Evolutionary conservation across 306 rosid genomes (phyloP), one percentile per base, ranked within the genome.

Genomic region (Vigna angularis): DNA sequence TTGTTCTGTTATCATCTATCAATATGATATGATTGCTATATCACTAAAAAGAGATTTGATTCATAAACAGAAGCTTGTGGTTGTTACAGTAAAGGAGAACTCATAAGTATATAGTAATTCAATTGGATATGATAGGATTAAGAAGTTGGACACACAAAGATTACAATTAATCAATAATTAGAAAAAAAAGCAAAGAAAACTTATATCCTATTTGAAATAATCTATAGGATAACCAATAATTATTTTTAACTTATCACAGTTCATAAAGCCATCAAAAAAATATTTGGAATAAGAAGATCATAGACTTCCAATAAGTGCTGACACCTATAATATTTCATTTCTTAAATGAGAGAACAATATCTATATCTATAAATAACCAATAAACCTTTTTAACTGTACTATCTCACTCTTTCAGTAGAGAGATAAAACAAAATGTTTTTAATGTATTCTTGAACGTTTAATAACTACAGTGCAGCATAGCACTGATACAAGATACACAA

Each of bases 201-300:
- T 20, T 28, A 3, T 28, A 28, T 28, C 32, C 32, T 2, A 28
- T 28, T 28, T 28, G 32, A 28, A 28, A 28, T 24, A 24, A 24
- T 24, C 26, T 24, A 24, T 1, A 0, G 26, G 1, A 24, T 28
- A 28, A 28, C 32, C 32, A 28, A 28, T 28, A 28, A 28, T 28
- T 28, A 68, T 55, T 40, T 40, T 57, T 16, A 73, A 66, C 63
- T 74, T 17, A 36, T 64, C 50, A 66, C 52, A 42, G 42, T 42
- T 42, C 71, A 82, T 75, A 78, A 72, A 72, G 78, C 42, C 55
- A 72, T 0, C 32, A 15, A 77, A 75, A 32, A 28, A 13, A n/a
- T 5, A 55, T 77, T 55, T 72, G 32, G 7, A 48, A 77, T 53
- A 11, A 48, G 58, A 65, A 56, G 26, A 32, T 57, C 77, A 38